Base-by-base conservation (phyloP, 2,329 filamentous ascomycete species). In the Penicillium sp. region DNA sequence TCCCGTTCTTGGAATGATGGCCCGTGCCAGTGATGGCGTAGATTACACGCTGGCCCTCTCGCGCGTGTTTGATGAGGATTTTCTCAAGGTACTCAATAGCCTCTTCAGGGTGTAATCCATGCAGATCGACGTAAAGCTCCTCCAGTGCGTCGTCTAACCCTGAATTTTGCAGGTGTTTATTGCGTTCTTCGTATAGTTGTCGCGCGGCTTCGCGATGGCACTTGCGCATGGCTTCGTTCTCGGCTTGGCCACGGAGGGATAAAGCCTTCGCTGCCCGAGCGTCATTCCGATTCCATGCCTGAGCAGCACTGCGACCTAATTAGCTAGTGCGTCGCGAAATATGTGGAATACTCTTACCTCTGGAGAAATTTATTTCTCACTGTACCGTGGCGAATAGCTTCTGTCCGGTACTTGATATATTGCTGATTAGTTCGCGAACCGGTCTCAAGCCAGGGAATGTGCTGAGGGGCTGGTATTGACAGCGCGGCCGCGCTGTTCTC, bases 261-360 rank as follows among this genome's bases (percentile, higher is more conserved):
- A 98, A 86, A 35, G 94, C 94, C 81, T 98, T 98, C 64, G 95
- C 95, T 19, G 95, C 94, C 65, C 95, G 90, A 46, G 95, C 94
- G 76, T 99, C 95, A 72, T 97, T 98, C 61, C 95, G 91, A 75
- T 98, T 97, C 94, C 95, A 99, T 23, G 95, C 95, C 84, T 98
- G 94, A 8, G 94, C 94, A 68, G 95, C 95, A 77, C 93, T 96
- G 66, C 13, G 63, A 38, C 47, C 53, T 29, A 41, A 50, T 66
- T n/a, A 64, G 53, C 46, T 62, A 51, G 49, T 63, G 23, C 61
- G 60, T 30, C 5, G 8, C 35, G 17, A 7, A 53, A 17, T 38
- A 47, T 19, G 19, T 21, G 17, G 1, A 31, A 31, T 44, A 49
- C 38, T 23, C 81, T 71, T 80, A 94, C 92, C 92, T 97, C 78